Conservation (phyloP, 1,139 yeast genomes). For the Geotrichum cucujoidarum region DNA sequence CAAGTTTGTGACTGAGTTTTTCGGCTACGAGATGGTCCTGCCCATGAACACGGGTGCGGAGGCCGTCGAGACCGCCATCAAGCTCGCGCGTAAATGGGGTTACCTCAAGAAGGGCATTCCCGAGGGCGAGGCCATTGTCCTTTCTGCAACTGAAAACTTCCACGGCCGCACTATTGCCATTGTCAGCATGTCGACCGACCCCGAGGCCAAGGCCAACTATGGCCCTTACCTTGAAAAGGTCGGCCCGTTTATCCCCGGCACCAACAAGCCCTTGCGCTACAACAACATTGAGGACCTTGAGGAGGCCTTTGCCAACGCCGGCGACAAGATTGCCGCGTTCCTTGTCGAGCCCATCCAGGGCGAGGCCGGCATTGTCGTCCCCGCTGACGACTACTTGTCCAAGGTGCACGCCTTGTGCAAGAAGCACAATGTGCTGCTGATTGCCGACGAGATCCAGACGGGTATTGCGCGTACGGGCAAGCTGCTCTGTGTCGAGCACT, state of each 20-base stretch:
- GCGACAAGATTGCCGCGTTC: slow-evolving; percentile 87
- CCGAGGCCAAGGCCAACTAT: slow-evolving; percentile 81
- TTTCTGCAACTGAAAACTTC: slow-evolving; percentile 84
- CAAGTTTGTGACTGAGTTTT: slow-evolving; percentile 81
- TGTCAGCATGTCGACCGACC: slow-evolving; percentile 93
- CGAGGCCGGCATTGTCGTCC: slow-evolving; percentile 97
- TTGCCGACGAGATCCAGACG: slow-evolving; percentile 96
- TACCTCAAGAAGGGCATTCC: slow-evolving; percentile 83
- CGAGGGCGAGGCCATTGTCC: slow-evolving; percentile 74
- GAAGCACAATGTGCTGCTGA: slow-evolving; percentile 76
- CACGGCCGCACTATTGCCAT: slow-evolving; percentile 96
- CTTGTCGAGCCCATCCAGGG: slow-evolving; percentile 96
- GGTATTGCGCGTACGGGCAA: slow-evolving; percentile 98
- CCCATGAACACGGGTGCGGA: slow-evolving; percentile 99
- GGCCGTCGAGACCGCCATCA: slow-evolving; percentile 94
- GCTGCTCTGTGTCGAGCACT: slow-evolving; percentile 87
- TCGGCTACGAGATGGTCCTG: slow-evolving; percentile 85
- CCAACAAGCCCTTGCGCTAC: slow-evolving; percentile 37
- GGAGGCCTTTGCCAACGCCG: slow-evolving; percentile 74
- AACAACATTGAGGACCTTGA: slow-evolving; percentile 75
- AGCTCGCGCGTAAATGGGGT: slow-evolving; percentile 97
- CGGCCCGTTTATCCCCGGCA: slow-evolving; percentile 70
- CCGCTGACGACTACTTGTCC: slow-evolving; percentile 74
- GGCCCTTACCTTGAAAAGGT: slow-evolving; percentile 87
- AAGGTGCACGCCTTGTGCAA: slow-evolving; percentile 71